Base-by-base conservation (phyloP, 2,329 filamentous ascomycete species). In the Colletotrichum zoysiae region DNA sequence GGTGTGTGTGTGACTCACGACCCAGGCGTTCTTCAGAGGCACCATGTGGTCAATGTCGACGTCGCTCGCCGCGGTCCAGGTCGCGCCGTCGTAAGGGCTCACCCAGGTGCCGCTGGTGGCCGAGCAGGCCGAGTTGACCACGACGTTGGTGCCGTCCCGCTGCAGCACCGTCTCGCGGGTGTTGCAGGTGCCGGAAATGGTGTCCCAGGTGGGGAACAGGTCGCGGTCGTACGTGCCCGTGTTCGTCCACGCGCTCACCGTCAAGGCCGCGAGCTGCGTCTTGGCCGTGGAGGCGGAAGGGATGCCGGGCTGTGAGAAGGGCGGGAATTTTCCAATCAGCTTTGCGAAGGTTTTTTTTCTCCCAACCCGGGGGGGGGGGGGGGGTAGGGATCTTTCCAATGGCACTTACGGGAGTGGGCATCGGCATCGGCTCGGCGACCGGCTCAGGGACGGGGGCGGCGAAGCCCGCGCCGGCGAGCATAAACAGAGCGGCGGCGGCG, bases 1-100 rank as follows among this genome's bases (percentile, higher is more conserved):
- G n/a, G n/a, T n/a, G n/a, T n/a, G n/a, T n/a, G 30, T 30, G 30
- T 30, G 5, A 81, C 85, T 77, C 75, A 90, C 88, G 73, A 92
- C 90, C 93, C 93, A 95, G 6, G 93, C 93, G 77, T 95, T 94
- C 78, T 91, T 91, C 73, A 97, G 80, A 0, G 94, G 93, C 3
- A 97, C 92, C 82, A 96, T 86, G 79, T 96, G 94, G 79, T 96
- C 94, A 71, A 96, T 95, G 76, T 95, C 93, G 1, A 96, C 80
- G 76, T 95, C 92, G 23, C 85, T 87, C 1, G 92, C 88, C 0
- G 84, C 83, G 0, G 89, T 91, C 91, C 92, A 94, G 1, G 85
- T 89, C 0, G 83, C 90, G 20, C 92, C 93, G 77, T 95, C 93
- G 78, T 93, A 96, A 0, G 92, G 91, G 46, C 88, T 91, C 51